Conservation (phyloP, 140 eudicot genomes). For the Anethum foeniculum region DNA sequence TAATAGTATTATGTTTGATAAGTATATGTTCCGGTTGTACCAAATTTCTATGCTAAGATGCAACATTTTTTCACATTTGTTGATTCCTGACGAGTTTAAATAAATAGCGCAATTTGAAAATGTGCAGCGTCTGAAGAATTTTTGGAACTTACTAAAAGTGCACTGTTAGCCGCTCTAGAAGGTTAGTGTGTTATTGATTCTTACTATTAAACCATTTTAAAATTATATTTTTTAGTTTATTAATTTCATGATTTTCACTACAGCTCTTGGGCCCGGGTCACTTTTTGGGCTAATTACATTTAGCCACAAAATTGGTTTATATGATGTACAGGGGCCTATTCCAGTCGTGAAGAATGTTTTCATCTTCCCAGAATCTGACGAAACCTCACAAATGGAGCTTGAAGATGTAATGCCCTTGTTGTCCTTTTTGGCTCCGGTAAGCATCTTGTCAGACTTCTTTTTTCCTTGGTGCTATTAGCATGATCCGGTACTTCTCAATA, state of each 20-base stretch:
- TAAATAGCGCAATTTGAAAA: background rate
- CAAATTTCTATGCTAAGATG: background rate
- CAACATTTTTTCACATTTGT: background rate
- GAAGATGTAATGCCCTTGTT: conserved; percentile 95
- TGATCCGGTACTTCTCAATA: background rate
- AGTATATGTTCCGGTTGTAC: background rate
- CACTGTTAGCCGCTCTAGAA: conserved; percentile 91
- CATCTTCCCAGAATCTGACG: conserved; percentile 60
- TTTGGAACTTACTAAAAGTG: conserved; percentile 93
- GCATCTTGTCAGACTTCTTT: conserved; percentile 20
- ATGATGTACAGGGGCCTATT: conserved; percentile 97
- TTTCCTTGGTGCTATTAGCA: background rate
- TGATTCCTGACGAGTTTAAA: background rate
- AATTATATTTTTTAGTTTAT: background rate
- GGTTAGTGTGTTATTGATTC: conserved; percentile 36
- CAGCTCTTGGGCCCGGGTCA: conserved; percentile 95
- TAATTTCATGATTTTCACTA: conserved; percentile 9
- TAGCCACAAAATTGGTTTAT: conserved; percentile 91
- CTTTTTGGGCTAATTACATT: conserved; percentile 95
- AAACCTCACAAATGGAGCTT: conserved; percentile 59
- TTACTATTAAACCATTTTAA: conserved; percentile 1
- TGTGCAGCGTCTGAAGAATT: conserved; percentile 93
- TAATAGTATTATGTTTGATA: background rate
- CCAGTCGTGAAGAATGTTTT: conserved; percentile 95
- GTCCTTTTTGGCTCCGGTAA: conserved; percentile 97